A percentile compares a stretch with the other conserved stretches of the same genome.
phyloP scores from a whole-genome alignment of 441 rosid genomes.

The Erodium texanum region DNA sequence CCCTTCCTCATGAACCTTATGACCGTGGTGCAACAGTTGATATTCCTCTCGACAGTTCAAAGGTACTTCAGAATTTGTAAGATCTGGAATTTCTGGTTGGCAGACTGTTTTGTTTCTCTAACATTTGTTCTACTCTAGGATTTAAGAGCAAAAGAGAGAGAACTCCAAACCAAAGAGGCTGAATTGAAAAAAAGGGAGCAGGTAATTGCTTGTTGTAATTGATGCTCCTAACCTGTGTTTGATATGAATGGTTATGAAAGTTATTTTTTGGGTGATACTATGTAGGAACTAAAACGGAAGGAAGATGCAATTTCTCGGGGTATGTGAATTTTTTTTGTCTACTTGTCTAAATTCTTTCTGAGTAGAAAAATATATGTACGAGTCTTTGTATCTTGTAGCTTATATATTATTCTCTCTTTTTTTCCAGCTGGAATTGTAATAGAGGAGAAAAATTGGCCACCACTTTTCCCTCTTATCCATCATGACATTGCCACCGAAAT shows the following conservation, averaged over 20 bases:
- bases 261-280: slow-evolving; percentile 18
- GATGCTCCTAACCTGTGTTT: not conserved
- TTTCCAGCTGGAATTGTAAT: slow-evolving; percentile 78
- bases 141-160: slow-evolving; percentile 75
- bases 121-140: slow-evolving; percentile 37
- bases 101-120: slow-evolving; percentile 3
- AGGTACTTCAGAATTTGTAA: slow-evolving; percentile 31
- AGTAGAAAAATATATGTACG: not conserved
- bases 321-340: slow-evolving; percentile 15
- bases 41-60: slow-evolving; percentile 70
- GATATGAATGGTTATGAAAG: slow-evolving; percentile 1
- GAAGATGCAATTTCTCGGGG: slow-evolving; percentile 81
- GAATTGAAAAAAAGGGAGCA: slow-evolving; percentile 73
- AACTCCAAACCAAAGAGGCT: slow-evolving; percentile 92
- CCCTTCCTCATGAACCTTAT: slow-evolving; percentile 95
- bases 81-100: slow-evolving; percentile 8
- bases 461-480: slow-evolving; percentile 81
- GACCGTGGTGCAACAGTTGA: slow-evolving; percentile 84
- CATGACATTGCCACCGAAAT: slow-evolving; percentile 90
- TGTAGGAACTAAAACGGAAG: slow-evolving; percentile 72
- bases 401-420: not conserved
- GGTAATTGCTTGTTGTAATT: slow-evolving; percentile 32
- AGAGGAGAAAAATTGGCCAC: slow-evolving; percentile 96
- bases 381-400: not conserved
- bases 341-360: slow-evolving; percentile 1